Evolutionary conservation across 257 asterid species (phyloP), one percentile per base, ranked within the genome.

Genomic region (Nicotiana otophora): DNA sequence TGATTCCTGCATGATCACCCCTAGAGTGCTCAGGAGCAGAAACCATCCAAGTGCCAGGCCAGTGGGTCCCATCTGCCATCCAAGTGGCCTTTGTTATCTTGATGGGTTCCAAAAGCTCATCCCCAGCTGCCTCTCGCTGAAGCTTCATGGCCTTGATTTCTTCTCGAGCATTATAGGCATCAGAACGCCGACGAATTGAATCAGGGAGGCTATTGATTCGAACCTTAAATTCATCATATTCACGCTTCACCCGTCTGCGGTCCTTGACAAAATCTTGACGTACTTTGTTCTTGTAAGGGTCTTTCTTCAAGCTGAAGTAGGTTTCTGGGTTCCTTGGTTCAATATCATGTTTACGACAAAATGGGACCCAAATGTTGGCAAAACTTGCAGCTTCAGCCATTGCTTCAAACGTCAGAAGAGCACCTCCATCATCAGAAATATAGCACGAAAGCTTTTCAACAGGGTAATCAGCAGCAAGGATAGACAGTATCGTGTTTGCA

Each of bases 331-430:
- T 94, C 86, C 98, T 90, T 5, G 98, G 98, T 82, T 94, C 97
- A 34, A 94, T 91, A 68, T 69, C 80, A 77, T 94, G 97, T 62
- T 94, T 94, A 16, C 97, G 90, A 76, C 98, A 94, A 83, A 94
- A 94, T 7, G 98, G 98, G 16, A 92, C 98, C 98, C 98, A 94
- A 82, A 88, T 55, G 90, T 94, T 91, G n/a, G 98, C 96, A 69
- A 91, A 94, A 63, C 98, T 94, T 33, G 98, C 97, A 81, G 98
- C 98, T 88, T 94, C 98, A 7, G 98, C 98, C 96, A 94, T 91
- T 85, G 98, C 98, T 92, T 94, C 98, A 76, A 94, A 94, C 11
- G 98, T 94, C 76, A 94, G 84, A 46, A 94, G 95, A 60, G 98
- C 98, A 58, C 98, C 97, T 7, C 98, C 98, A 84, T 94, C 98